Base-by-base conservation (phyloP, 2,329 filamentous ascomycete genomes). In the Cercospora sesami region DNA sequence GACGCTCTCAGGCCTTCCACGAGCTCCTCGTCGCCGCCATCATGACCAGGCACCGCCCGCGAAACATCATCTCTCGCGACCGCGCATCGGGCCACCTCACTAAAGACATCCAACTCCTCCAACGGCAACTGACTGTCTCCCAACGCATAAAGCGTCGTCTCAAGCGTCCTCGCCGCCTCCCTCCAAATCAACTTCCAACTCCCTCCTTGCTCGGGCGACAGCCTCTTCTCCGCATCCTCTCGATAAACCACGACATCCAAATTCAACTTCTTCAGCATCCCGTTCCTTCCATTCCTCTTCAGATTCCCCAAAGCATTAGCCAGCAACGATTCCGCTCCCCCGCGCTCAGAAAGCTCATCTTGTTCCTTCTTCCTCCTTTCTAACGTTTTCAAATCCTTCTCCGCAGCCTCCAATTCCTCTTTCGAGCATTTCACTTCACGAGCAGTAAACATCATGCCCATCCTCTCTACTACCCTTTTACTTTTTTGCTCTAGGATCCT, bases 81-180 rank as follows among this genome's bases (percentile, higher is more conserved):
- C 3, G 64, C 58, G 31, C 64, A 66, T 0, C 64, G 26, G 39
- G 42, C n/a, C 31, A 66, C 23, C 30, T 66, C 64, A 36, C 64
- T 62, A 31, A 48, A 66, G 0, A 42, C 33, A 45, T 67, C 64
- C 16, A 69, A 57, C 45, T 59, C 57, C 5, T 58, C 28, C 18
- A 69, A 8, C 6, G 42, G 42, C 4, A 64, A 6, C 21, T 9
- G 12, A 18, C 53, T 69, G 9, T 63, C 16, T 4, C 45, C 42
- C 21, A 66, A 16, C 10, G 59, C 62, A 21, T 14, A 12, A 1
- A 64, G 8, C 5, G 42, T 51, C 14, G 36, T 21, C 5, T 39
- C 18, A 10, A 66, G 26, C 26, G 33, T 58, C 42, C 60, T 48
- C 14, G 60, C 51, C 12, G 33, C 33, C 3, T 36, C 33, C 33